Conservation (phyloP, 129 eudicot genomes). For the Flaveria linearis region DNA sequence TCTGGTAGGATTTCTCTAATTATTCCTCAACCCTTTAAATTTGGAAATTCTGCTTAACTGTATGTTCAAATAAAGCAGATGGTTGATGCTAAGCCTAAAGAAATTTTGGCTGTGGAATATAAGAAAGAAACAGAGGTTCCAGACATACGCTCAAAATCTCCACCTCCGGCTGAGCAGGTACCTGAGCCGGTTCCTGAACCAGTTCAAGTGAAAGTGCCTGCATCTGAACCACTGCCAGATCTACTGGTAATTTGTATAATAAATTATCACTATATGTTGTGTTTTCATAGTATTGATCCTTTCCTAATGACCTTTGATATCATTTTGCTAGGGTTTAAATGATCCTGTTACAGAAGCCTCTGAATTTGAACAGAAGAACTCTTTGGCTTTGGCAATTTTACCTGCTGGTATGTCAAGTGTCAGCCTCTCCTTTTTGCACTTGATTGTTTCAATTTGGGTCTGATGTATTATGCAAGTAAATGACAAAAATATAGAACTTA, state of each 20-base stretch:
- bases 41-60: conserved; percentile 6
- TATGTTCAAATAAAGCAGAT: conserved; percentile 32
- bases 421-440: background rate
- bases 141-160: conserved; percentile 39
- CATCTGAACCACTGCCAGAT: conserved; percentile 67
- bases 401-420: conserved; percentile 61
- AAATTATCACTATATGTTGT: background rate
- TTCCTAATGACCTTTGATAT: conserved; percentile 11
- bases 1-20: conserved; percentile 28
- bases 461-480: background rate
- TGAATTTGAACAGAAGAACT: conserved; percentile 81
- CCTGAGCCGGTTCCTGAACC: conserved; percentile 57
- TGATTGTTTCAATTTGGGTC: background rate
- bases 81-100: conserved; percentile 36
- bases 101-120: conserved; percentile 36
- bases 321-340: conserved; percentile 53
- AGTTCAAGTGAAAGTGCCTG: conserved; percentile 57
- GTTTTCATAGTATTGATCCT: conserved; percentile 5
- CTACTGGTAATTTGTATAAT: conserved; percentile 56
- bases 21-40: background rate
- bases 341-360: conserved; percentile 74
- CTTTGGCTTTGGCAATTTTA: conserved; percentile 90
- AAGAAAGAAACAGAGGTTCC: conserved; percentile 35
- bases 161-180: conserved; percentile 53
- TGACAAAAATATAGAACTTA: conserved; percentile 11